Evolutionary conservation across 2,329 filamentous ascomycete species (phyloP), one percentile per base, ranked within the genome.

Genomic region (Scopulariopsis brevicaulis): DNA sequence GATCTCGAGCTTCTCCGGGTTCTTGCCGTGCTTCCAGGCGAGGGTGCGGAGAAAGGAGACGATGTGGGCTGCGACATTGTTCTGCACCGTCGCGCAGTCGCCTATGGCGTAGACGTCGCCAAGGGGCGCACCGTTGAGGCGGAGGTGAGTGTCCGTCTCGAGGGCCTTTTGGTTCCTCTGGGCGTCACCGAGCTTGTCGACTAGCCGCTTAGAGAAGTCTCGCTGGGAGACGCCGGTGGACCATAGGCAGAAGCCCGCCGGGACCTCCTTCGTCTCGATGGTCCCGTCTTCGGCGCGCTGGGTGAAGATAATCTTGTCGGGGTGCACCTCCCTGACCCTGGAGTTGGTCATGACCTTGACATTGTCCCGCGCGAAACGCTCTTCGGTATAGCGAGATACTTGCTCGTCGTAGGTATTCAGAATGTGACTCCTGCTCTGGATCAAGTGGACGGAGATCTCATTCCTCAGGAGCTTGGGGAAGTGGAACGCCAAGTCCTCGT

Each of bases 331-430:
- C 71, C 92, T 90, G 22, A 99, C 94, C 60, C 94, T 84, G 1
- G 94, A 86, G 70, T 96, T 97, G 57, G 92, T 96, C 63, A 96
- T 80, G 10, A 99, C 86, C 52, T 96, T 87, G 59, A 99, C 87
- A 64, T 92, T 85, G 69, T 99, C 94, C 66, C 94, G 90, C 20
- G 88, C 84, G 67, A 99, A 96, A 50, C 89, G 86, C 57, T 89
- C 83, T 73, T 99, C 94, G 22, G 94, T 93, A 68, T 95, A 99
- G 68, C 85, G 85, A 12, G 92, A 96, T 1, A 99, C 80, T 0
- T 90, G 87, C 73, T 99, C 94, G 63, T 99, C 94, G 68, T 99
- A 99, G 0, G 94, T 99, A 74, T 99, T 99, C 34, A 99, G 78
- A 62, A 99, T 99, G 65, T 99, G 94, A 48, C 88, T 86, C 60